Evolutionary conservation across 805 yeast species (phyloP), one percentile per base, ranked within the genome.

Genomic region (Kregervanrija fluxuum): DNA sequence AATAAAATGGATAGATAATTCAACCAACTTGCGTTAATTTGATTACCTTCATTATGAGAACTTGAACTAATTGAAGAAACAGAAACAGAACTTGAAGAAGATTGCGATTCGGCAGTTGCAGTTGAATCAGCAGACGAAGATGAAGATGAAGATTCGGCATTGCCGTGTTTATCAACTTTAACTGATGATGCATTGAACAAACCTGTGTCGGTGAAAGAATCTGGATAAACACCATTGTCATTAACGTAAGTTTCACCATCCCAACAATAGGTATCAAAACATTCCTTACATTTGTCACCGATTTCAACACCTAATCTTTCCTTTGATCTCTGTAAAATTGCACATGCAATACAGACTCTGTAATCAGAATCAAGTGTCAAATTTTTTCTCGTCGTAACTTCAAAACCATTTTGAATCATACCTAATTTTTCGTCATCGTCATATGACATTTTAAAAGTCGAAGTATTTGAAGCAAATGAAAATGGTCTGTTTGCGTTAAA

Each of bases 331-430:
- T 86, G 82, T 47, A 86, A 71, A 38, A 87, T 74, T 9, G 95
- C 95, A 70, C 95, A 87, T 2, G 85, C 85, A 40, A 87, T 73
- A 68, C 95, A 87, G 6, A 79, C 74, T 36, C 75, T 67, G 81
- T 85, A 87, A 35, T 83, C 79, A 4, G 66, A 59, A 52, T 85
- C 95, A 17, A 80, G 57, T 11, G 95, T 82, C 33, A 78, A 64
- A 59, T 85, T 86, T 46, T 71, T 69, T 56, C 83, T 74, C 1
- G 90, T 70, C 11, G 82, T 75, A 11, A 76, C 72, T 54, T 84
- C 86, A 58, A 78, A 84, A 9, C 95, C 95, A 60, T 88, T 88
- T 53, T 70, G 62, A 45, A 87, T 75, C 70, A 87, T 74, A 0
- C 73, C 68, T 37, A 68, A 61, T 52, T 79, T 76, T 54, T 82